These are phyloP conservation scores for Pseudogymnoascus sp. DNA, from an alignment of 2,329 filamentous ascomycete species.

Conservation along the genomic window DNA sequence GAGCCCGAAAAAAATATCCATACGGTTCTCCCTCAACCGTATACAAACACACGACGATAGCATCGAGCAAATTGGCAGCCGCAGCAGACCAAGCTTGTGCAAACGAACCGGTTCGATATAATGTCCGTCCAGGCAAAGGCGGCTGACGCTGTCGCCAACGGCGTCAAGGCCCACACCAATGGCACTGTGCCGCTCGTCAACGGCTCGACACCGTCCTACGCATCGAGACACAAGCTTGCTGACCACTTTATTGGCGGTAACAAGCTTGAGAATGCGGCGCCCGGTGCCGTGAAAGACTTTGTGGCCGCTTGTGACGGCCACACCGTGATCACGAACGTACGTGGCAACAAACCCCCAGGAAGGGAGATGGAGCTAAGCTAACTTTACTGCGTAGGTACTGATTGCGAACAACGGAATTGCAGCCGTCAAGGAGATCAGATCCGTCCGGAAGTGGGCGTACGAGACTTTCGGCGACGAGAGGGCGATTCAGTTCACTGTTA, in stretches of 20 bases:
- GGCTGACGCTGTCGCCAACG: conserved; percentile 15
- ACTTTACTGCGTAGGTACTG: conserved; percentile 56
- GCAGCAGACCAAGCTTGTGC: not conserved
- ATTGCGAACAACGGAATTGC: conserved; percentile 99
- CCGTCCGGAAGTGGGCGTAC: conserved; percentile 99
- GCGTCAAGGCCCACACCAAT: conserved; percentile 25
- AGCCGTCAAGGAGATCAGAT: conserved; percentile 97
- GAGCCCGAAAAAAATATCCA: not conserved
- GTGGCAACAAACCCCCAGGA: conserved; percentile 27
- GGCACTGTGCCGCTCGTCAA: conserved; percentile 44
- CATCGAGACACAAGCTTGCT: conserved; percentile 73
- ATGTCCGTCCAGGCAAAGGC: conserved; percentile 7
- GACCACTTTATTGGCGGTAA: conserved; percentile 97
- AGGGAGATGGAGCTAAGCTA: conserved; percentile 17
- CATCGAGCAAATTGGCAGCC: not conserved
- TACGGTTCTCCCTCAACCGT: conserved; percentile 5
- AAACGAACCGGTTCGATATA: not conserved
- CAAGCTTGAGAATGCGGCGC: conserved; percentile 67
- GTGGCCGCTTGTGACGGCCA: conserved; percentile 82
- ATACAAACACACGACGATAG: not conserved
- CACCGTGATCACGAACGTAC: conserved; percentile 95
- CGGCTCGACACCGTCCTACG: conserved; percentile 53
- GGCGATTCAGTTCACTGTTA: conserved; percentile 98
- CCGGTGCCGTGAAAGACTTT: conserved; percentile 92
- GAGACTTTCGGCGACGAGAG: conserved; percentile 97